Base-by-base conservation (phyloP, 2,329 filamentous ascomycete species). In the Colletotrichum sp. region DNA sequence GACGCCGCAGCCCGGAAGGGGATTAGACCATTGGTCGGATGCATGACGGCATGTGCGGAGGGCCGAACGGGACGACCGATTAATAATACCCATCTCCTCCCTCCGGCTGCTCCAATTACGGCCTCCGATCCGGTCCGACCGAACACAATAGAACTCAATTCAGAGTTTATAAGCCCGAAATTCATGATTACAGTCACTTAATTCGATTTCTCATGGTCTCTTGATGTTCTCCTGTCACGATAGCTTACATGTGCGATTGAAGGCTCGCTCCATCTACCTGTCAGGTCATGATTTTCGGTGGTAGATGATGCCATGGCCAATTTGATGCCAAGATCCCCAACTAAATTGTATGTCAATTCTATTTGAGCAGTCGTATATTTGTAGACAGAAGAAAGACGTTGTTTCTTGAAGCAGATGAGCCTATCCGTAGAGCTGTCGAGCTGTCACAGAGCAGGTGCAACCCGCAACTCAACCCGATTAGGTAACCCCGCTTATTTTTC, bases 41-140 rank as follows among this genome's bases (percentile, higher is more conserved):
- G 32, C 64, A 76, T 76, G 70, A 73, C 74, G 74, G 70, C 70
- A 76, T 76, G 8, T 57, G 57, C 70, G 57, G 70, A 76, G 64
- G 39, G 70, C 74, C 70, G 70, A 60, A 62, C 74, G 65, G 64
- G 44, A 60, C 16, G 26, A 49, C 49, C 65, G 74, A 76, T 76
- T 76, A 69, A 60, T 74, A 76, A 76, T 76, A 55, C 12, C 44
- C 44, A 52, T 12, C 44, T 13, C n/a, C 44, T 15, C 34, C 64
- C 49, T 34, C 44, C 65, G 55, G 52, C 68, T 62, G 52, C 69
- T 63, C 72, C 69, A 75, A 55, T 66, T 32, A 71, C 49, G 59
- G 34, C n/a, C 67, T 62, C 28, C 62, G 68, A 62, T 26, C 52
- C 55, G 36, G 52, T 60, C 34, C 68, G 36, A 57, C 13, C 13